phyloP scores from a whole-genome alignment of 2,329 filamentous ascomycete genomes.

The Ascomycota sp. region DNA sequence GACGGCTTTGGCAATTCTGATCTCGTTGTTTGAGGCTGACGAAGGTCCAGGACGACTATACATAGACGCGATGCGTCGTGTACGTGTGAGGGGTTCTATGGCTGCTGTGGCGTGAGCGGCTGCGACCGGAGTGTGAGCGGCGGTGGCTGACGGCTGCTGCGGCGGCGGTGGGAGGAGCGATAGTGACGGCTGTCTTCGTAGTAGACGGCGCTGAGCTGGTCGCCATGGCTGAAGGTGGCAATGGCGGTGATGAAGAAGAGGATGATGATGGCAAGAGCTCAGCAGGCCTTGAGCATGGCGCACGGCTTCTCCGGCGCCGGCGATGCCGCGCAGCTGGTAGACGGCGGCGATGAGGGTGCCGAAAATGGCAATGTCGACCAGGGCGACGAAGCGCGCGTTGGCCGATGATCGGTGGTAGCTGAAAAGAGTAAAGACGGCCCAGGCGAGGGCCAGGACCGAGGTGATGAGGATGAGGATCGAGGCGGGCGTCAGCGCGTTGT shows the following conservation, averaged over 20 bases:
- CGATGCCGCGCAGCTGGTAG: slow-evolving; percentile 37
- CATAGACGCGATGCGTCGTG: slow-evolving; percentile 26
- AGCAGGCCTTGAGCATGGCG: slow-evolving; percentile 78
- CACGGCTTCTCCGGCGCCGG: slow-evolving; percentile 52
- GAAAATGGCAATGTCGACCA: slow-evolving; percentile 40
- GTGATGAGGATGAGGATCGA: slow-evolving; percentile 47
- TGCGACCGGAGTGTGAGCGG: slow-evolving; percentile 10
- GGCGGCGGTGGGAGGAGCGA: slow-evolving; percentile 10
- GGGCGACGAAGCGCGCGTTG: slow-evolving; percentile 39
- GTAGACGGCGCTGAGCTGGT: slow-evolving; percentile 23
- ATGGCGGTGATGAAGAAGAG: slow-evolving; percentile 64
- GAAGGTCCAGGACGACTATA: too few species aligned
- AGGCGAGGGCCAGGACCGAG: slow-evolving; percentile 39
- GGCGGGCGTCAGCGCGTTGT: slow-evolving; percentile 37
- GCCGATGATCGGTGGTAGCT: slow-evolving; percentile 40
- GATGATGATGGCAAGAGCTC: slow-evolving; percentile 76
- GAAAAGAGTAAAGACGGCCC: slow-evolving; percentile 45
- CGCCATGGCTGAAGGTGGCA: slow-evolving; percentile 41
- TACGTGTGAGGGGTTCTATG: slow-evolving; percentile 27
- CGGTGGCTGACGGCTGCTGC: slow-evolving; percentile 8
- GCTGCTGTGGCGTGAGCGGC: slow-evolving; percentile 17
- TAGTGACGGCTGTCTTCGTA: slow-evolving; percentile 8
- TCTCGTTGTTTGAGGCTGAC: too few species aligned
- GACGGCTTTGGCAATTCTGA: too few species aligned
- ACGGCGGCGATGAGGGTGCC: slow-evolving; percentile 44